Percentiles rank a stretch among this genome's conserved stretches.
phyloP scores from a whole-genome alignment of 75 land plant genomes.

The Selaginella moellendorffii region DNA sequence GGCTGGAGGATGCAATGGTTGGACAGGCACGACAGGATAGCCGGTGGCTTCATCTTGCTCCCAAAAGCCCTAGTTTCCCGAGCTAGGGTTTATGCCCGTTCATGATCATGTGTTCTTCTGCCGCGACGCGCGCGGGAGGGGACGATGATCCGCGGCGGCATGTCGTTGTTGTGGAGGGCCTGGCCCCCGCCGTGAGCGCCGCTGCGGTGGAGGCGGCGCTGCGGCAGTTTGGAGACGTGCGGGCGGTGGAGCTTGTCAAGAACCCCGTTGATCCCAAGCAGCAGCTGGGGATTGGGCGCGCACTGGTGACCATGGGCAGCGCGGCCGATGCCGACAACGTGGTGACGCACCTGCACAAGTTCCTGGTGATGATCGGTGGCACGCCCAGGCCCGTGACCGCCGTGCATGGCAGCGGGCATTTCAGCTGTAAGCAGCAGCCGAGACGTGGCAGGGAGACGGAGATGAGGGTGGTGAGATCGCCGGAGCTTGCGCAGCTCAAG shows the following conservation, averaged over 20 bases:
- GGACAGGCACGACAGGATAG: conserved; percentile 1
- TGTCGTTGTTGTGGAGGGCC: background rate
- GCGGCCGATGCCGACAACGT: background rate
- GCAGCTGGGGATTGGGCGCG: background rate
- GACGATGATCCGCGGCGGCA: background rate
- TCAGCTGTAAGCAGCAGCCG: background rate
- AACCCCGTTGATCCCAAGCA: background rate
- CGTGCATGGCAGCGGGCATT: background rate
- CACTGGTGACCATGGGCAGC: background rate
- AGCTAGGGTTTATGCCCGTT: background rate
- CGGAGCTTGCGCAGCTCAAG: background rate
- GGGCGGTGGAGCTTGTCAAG: background rate
- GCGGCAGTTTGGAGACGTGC: background rate
- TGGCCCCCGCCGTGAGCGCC: background rate
- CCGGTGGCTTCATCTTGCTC: conserved; percentile 8
- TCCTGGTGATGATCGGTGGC: background rate
- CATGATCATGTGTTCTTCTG: background rate
- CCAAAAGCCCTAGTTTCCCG: background rate
- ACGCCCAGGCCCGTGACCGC: background rate
- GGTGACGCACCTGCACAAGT: background rate
- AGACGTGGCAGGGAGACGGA: background rate
- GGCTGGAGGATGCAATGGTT: background rate
- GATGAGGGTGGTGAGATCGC: background rate
- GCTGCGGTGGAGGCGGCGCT: background rate
- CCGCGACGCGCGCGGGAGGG: background rate